These are phyloP conservation scores for Amylocystis lapponica DNA, from an alignment of 768 basidiomycete genomes.

Conservation along the genomic window DNA sequence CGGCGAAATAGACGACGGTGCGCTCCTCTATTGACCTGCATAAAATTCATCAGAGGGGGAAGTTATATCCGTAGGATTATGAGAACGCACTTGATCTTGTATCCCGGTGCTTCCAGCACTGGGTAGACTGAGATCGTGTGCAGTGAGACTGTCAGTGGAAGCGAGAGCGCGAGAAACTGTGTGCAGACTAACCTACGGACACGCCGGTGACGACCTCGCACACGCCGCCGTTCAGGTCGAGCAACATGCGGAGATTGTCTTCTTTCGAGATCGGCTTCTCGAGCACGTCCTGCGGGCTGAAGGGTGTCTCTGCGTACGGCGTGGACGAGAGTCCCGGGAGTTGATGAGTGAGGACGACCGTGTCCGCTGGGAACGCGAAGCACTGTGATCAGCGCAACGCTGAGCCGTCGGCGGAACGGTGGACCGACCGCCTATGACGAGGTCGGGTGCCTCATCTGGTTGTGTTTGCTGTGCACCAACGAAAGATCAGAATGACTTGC, in stretches of 20 bases:
- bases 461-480: slow-evolving; percentile 35
- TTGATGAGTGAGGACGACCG: slow-evolving; percentile 83
- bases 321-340: slow-evolving; percentile 52
- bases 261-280: slow-evolving; percentile 81
- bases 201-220: slow-evolving; percentile 95
- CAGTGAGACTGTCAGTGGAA: background rate
- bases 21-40: slow-evolving; percentile 77
- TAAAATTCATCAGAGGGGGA: no score
- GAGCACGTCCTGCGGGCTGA: slow-evolving; percentile 62
- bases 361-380: slow-evolving; percentile 62
- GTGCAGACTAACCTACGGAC: slow-evolving; percentile 49
- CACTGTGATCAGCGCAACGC: background rate
- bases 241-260: slow-evolving; percentile 84
- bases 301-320: slow-evolving; percentile 48
- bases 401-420: background rate
- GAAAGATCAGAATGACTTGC: background rate
- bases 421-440: slow-evolving; percentile 68
- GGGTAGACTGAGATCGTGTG: slow-evolving; percentile 53
- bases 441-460: slow-evolving; percentile 67
- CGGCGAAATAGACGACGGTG: slow-evolving; percentile 69
- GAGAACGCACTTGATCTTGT: slow-evolving; percentile 51
- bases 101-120: slow-evolving; percentile 70
- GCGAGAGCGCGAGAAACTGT: no score
- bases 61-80: background rate
- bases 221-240: slow-evolving; percentile 77